phyloP scores from a whole-genome alignment of 2,329 filamentous ascomycete species.

The Colletotrichum sp. region DNA sequence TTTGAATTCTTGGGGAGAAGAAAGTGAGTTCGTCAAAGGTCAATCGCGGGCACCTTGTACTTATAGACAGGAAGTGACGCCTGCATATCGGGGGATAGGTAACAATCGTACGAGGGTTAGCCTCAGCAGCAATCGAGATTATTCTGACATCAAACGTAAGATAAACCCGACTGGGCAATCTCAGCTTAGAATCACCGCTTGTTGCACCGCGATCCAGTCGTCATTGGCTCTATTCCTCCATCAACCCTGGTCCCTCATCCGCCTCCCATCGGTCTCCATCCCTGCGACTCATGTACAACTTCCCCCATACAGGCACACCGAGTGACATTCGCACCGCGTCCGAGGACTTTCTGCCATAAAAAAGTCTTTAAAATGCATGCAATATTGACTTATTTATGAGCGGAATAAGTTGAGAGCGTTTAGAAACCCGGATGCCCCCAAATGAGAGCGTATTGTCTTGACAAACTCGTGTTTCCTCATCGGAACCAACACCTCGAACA shows the following conservation, averaged over 20 bases:
- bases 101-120: background rate
- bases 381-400: background rate
- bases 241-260: background rate
- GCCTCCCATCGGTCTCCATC: background rate
- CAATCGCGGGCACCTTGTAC: background rate
- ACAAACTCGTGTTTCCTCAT: background rate
- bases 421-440: accelerated
- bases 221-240: background rate
- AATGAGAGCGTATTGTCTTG: background rate
- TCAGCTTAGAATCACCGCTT: background rate
- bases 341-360: background rate
- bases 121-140: background rate
- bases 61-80: background rate
- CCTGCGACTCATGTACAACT: background rate
- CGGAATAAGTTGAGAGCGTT: background rate
- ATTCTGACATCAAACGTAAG: background rate
- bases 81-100: background rate
- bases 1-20: background rate
- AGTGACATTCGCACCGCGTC: background rate
- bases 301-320: background rate
- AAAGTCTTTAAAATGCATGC: background rate
- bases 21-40: background rate
- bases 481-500: background rate
- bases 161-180: background rate
- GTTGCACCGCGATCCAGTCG: background rate